These are phyloP conservation scores for Candida methanosorbosa DNA, from an alignment of 805 yeast genomes.

Conservation along the genomic window DNA sequence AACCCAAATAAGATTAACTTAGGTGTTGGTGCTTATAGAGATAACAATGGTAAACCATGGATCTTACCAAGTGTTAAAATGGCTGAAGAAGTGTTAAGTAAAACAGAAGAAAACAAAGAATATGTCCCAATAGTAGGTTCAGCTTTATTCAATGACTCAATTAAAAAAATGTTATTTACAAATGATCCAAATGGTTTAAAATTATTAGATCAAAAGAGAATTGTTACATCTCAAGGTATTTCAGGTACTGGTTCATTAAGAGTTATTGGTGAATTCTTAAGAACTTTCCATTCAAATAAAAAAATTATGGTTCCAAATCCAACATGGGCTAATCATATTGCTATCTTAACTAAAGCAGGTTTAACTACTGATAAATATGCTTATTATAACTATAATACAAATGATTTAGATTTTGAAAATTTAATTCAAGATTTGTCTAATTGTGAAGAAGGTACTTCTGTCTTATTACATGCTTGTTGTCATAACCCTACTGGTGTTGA, in stretches of 20 bases:
- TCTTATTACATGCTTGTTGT: conserved; percentile 88
- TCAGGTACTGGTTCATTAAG: conserved; percentile 95
- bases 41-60: conserved; percentile 82
- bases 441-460: conserved; percentile 52
- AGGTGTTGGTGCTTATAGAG: conserved; percentile 94
- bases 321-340: conserved; percentile 91
- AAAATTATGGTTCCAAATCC: conserved; percentile 74
- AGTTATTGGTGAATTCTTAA: conserved; percentile 71
- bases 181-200: conserved; percentile 49
- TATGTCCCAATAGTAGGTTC: conserved; percentile 83
- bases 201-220: conserved; percentile 50
- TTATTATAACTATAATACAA: conserved; percentile 58
- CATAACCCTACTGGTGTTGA: conserved; percentile 98
- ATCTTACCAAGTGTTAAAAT: conserved; percentile 69
- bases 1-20: conserved; percentile 48
- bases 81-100: conserved; percentile 47
- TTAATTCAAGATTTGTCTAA: conserved; percentile 48
- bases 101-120: conserved; percentile 61
- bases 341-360: conserved; percentile 71
- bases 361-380: conserved; percentile 53
- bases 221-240: conserved; percentile 80
- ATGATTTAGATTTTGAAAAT: conserved; percentile 57
- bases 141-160: conserved; percentile 54
- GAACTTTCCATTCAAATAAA: conserved; percentile 44
- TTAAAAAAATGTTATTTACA: conserved; percentile 65